phyloP scores from a whole-genome alignment of 306 rosid species.

The Benincasa hispida region DNA sequence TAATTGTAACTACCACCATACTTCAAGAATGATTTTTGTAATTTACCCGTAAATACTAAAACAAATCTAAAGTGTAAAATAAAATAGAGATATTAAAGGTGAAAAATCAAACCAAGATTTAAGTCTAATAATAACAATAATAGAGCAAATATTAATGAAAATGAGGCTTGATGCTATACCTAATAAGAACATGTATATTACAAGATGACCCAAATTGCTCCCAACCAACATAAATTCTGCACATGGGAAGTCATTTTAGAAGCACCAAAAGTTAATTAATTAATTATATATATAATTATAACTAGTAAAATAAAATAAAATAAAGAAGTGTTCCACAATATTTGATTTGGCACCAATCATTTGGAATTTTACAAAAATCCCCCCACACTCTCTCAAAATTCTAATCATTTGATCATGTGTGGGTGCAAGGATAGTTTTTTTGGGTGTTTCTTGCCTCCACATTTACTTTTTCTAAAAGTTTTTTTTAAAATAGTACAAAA shows the following conservation, averaged over 20 bases:
- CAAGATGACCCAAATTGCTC: neutral
- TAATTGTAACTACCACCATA: too few species aligned
- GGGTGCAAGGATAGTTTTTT: neutral
- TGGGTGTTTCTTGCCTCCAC: constrained; percentile 3
- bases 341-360: constrained; percentile 3
- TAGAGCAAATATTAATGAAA: neutral
- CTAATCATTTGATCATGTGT: neutral
- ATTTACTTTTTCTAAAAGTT: neutral
- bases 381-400: neutral
- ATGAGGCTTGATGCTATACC: neutral
- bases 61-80: too few species aligned
- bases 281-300: neutral
- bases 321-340: neutral
- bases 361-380: constrained; percentile 9
- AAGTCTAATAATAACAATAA: neutral
- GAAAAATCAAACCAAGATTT: neutral
- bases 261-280: neutral
- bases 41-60: too few species aligned
- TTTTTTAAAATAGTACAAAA: too few species aligned
- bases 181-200: neutral
- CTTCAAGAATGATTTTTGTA: too few species aligned
- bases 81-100: neutral
- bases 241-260: constrained; percentile 4
- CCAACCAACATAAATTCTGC: constrained; percentile 1
- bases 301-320: neutral